Conservation (phyloP, 805 yeast species). For the Ogataea ramenticola region DNA sequence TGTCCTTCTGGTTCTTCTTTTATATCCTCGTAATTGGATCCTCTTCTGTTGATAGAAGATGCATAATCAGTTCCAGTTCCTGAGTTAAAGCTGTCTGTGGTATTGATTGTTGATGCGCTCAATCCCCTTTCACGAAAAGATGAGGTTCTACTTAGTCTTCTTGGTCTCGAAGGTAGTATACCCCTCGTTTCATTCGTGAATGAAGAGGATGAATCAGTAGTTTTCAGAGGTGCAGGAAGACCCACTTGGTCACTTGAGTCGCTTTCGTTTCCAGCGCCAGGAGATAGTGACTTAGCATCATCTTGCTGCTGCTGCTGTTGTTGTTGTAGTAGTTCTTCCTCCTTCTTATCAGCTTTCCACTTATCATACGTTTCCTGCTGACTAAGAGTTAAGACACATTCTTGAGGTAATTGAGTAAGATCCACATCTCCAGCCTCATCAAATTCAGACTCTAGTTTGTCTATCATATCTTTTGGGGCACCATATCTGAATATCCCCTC, state of each 20-base stretch:
- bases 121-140: neutral
- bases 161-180: neutral
- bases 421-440: constrained; percentile 10
- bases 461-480: constrained; percentile 26
- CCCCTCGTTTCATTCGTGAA: neutral
- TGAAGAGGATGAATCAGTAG: neutral
- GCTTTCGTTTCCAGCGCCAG: neutral
- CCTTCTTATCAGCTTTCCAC: neutral
- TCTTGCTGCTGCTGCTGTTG: neutral
- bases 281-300: neutral
- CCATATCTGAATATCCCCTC: constrained; percentile 83
- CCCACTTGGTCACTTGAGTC: too few relatives aligned
- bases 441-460: constrained; percentile 9
- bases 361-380: neutral
- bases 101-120: neutral
- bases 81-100: neutral
- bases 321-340: neutral
- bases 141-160: neutral
- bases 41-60: neutral
- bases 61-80: neutral
- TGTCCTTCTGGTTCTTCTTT: neutral
- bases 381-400: neutral
- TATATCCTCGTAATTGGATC: neutral
- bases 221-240: neutral
- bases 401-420: constrained; percentile 1